phyloP scores from a whole-genome alignment of 345 rosid species.

The Citrus trifoliata region DNA sequence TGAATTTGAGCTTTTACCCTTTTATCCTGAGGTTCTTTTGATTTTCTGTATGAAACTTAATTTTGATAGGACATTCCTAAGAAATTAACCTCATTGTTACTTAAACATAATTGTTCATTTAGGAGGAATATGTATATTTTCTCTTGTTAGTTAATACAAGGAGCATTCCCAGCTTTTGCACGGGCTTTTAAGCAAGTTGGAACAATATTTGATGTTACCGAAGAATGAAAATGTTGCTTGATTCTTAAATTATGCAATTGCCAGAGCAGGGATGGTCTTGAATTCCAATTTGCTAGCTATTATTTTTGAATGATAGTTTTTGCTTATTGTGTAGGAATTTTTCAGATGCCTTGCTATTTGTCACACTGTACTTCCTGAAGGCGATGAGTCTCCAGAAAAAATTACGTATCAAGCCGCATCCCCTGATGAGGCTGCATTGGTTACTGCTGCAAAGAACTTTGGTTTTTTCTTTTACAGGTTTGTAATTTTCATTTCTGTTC shows the following conservation, averaged over 20 bases:
- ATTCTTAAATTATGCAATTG: background rate
- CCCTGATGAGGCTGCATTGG: conserved; percentile 98
- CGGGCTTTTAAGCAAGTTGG: background rate
- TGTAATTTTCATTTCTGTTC: background rate
- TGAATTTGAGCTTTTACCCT: background rate
- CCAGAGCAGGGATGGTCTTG: background rate
- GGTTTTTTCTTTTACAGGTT: conserved; percentile 98
- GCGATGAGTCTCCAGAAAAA: conserved; percentile 92
- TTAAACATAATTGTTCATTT: background rate
- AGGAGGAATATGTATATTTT: background rate
- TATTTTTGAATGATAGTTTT: conserved; percentile 10
- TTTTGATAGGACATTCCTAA: background rate
- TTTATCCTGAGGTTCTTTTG: background rate
- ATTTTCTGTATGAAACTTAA: background rate
- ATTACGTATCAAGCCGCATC: conserved; percentile 98
- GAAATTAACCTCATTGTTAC: background rate
- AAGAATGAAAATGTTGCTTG: background rate
- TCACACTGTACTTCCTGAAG: conserved; percentile 99
- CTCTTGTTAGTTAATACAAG: background rate
- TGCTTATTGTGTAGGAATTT: conserved; percentile 63
- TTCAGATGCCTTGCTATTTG: conserved; percentile 99
- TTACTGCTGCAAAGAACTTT: conserved; percentile 93
- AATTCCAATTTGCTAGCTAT: background rate
- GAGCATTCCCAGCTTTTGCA: background rate
- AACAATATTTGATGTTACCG: background rate